Evolutionary conservation across 169 alveolate genomes (phyloP), one percentile per base, ranked within the genome.

Genomic region (Pseudocohnilembus persalinus): DNA sequence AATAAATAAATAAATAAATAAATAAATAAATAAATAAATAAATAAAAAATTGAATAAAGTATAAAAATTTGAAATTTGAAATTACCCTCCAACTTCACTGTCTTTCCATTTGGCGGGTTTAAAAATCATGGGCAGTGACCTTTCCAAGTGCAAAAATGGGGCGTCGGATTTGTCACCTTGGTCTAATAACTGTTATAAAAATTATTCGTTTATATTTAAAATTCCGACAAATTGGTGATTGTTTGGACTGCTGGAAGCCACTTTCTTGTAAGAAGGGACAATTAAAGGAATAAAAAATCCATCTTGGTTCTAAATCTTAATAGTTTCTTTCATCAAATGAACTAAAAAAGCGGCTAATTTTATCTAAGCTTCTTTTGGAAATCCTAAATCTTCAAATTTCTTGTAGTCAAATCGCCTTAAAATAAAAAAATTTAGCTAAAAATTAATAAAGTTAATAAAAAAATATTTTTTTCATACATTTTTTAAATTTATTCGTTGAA

Each of bases 71-170:
- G n/a, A n/a, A n/a, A n/a, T n/a, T n/a, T n/a, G n/a, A n/a, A n/a
- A 49, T 49, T 49, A 49, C 0, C 96, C 97, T n/a, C 97, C 97
- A 31, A 92, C 89, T 31, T 79, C 82, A 29, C 74, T 83, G 81
- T 92, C 93, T 76, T 83, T 88, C 95, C 97, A 94, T n/a, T 90
- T 91, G 20, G 95, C 95, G 26, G 97, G 97, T 31, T 83, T 77
- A 87, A 90, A 94, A 28, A 94, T 91, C 97, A 94, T 94, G 0
- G 97, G 97, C n/a, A 94, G 77, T 35, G 92, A 78, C 32, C 96
- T 86, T 64, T 94, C 97, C 16, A 94, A 73, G 75, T 91, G 90
- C 35, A 94, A 30, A 81, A 83, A 85, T 31, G 84, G 83, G 29
- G 88, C 88, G 34, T 88, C 88, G 1, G 87, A 84, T 29, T 90